Evolutionary conservation across 2,329 filamentous ascomycete genomes (phyloP), one percentile per base, ranked within the genome.

Genomic region (Trichoderma polysporum): DNA sequence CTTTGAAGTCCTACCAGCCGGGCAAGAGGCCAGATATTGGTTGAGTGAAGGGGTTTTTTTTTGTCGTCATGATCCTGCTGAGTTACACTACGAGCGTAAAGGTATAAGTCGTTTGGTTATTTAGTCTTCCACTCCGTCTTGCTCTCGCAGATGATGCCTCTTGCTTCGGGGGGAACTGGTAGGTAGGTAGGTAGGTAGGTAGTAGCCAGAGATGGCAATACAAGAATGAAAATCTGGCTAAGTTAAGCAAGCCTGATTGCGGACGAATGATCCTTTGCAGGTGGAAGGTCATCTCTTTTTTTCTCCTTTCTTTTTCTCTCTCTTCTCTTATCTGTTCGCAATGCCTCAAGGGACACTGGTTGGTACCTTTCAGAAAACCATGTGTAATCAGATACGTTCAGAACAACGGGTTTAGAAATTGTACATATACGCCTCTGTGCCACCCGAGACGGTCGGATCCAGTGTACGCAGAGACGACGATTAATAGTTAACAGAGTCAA

Each of bases 401-500:
- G 17, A 47, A 59, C 27, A 61, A 57, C 39, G 50, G 37, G 67
- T 70, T 71, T 60, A 58, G 66, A 69, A 70, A 67, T 73, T 69
- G 67, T 75, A 73, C 72, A 71, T 67, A 69, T 29, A 56, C 57
- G 68, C 59, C 69, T 54, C 67, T 67, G 27, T 57, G 37, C 27
- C 19, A 52, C 37, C 33, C 50, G 65, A 70, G 64, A 66, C 63
- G 50, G 68, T 68, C 63, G 66, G 57, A 47, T 50, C 47, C 49
- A 65, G 47, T 47, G 64, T 64, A 63, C 47, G 31, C 59, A 66
- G 57, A 56, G 67, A 66, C 65, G 31, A 57, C 52, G 35, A 57
- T 39, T 45, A 13, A 25, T 45, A 41, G 29, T 39, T 4, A 27
- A 27, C 37, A 63, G 7, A 54, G 19, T 56, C 19, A 56, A 45